These are phyloP conservation scores for Entophlyctis luteolus DNA, from an alignment of 192 early-diverging fungal species.

Conservation along the genomic window DNA sequence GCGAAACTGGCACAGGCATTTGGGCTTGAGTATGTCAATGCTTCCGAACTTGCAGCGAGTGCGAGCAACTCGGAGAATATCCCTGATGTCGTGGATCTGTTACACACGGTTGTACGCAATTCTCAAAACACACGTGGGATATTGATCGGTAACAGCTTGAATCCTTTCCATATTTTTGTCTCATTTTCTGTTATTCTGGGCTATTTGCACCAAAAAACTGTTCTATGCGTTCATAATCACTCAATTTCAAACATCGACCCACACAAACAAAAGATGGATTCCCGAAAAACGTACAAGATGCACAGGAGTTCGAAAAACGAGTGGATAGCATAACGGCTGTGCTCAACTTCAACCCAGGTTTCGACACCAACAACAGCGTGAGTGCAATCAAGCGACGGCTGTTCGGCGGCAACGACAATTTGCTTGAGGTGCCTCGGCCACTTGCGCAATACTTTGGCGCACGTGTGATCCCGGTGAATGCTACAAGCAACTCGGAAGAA, in stretches of 20 bases:
- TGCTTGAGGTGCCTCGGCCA: not conserved
- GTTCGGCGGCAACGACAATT: not conserved
- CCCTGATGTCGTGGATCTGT: not conserved
- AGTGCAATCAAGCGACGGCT: not conserved
- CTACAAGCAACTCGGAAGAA: not conserved
- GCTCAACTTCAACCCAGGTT: not conserved
- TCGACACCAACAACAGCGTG: not conserved
- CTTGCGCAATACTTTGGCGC: not conserved
- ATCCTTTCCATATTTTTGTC: not conserved
- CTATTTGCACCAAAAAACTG: not conserved
- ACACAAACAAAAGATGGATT: slow-evolving; percentile 1
- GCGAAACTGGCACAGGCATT: not conserved
- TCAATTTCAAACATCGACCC: no score
- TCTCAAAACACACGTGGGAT: slow-evolving; percentile 3
- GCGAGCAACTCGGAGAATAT: not conserved
- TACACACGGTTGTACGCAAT: not conserved
- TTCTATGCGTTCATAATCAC: no score
- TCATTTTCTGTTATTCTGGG: not conserved
- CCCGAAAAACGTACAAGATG: not conserved
- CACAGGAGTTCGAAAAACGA: not conserved
- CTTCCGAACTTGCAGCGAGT: not conserved
- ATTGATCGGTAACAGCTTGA: not conserved
- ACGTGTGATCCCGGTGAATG: not conserved
- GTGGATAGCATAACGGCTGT: not conserved
- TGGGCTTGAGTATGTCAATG: not conserved